Evolutionary conservation across 352 stramenopile genomes (phyloP), one percentile per base, ranked within the genome.

Genomic region (Phytophthora chlamydospora): DNA sequence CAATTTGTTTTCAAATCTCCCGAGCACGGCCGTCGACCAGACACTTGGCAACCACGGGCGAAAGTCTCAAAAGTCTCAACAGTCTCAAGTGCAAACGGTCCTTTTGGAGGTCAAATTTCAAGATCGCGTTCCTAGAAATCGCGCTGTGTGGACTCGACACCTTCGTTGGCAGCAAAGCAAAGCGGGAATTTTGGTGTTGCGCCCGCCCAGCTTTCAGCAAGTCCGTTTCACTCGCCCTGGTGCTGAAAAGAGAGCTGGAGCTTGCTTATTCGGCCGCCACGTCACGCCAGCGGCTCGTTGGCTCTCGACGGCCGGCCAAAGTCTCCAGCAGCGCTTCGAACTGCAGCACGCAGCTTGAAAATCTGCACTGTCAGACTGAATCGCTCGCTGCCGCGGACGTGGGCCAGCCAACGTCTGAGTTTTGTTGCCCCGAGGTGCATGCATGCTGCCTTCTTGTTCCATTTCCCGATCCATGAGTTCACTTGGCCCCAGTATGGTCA

Each of bases 1-100:
- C 45, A 67, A 58, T 53, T 24, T 52, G 45, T 49, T 57, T 55
- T 69, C 61, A 69, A 69, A 65, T 69, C 61, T 5, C 16, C 24
- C 12, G 5, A 24, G 6, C 21, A 13, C 6, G 14, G 14, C 19
- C 2, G 38, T 41, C 24, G 32, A 36, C 32, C 43, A 58, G 19
- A 38, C 32, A 41, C n/a, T n/a, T n/a, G n/a, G n/a, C n/a, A n/a
- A n/a, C n/a, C n/a, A n/a, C n/a, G n/a, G 9, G 7, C 16, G 40
- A 53, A 38, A 47, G 48, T 39, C 39, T 49, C 13, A n/a, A n/a
- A n/a, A 19, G 19, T 6, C 41, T 47, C 16, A 19, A 47, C 32
- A 47, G 27, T 21, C 17, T 5, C 7, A 32, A 46, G 7, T 46
- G 40, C n/a, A 11, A 16, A 17, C 47, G 33, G 32, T n/a, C n/a